Evolutionary conservation across 305 asterid genomes (phyloP).

Genomic region (Fraxinus sp.): DNA sequence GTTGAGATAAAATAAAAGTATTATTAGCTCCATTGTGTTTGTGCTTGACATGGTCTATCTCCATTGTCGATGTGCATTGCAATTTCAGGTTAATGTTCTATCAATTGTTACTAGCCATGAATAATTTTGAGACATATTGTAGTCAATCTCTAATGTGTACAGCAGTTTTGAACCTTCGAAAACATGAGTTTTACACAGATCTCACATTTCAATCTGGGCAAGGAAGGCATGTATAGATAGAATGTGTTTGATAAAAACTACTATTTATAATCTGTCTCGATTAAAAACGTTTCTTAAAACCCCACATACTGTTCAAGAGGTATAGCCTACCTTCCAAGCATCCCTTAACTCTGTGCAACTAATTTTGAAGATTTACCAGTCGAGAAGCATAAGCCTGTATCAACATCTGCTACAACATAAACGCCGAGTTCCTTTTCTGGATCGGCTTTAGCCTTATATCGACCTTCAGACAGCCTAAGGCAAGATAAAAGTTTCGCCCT

Average conservation of each 20-base stretch:
- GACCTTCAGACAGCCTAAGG: constrained; percentile 22
- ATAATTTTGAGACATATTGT: background rate
- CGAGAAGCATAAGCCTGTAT: background rate
- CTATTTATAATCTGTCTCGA: background rate
- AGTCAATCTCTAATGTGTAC: background rate
- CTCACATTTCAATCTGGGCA: background rate
- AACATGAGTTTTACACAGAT: background rate
- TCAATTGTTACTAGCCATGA: background rate
- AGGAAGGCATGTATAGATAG: background rate
- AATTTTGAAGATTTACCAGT: background rate
- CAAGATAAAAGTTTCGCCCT: constrained; percentile 26
- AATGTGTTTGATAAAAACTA: background rate
- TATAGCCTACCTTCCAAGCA: background rate
- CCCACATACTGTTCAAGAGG: background rate
- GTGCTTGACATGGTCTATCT: background rate
- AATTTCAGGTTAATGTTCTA: background rate
- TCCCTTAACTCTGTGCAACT: background rate
- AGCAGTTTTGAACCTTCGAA: background rate
- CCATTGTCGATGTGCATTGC: background rate
- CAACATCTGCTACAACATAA: constrained; percentile 7
- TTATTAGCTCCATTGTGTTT: background rate
- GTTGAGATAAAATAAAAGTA: background rate
- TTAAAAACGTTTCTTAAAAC: background rate
- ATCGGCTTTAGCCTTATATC: background rate
- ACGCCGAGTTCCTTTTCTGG: background rate